Evolutionary conservation across 1,284 basidiomycete genomes (phyloP).

Genomic region (Tilletia setariae): DNA sequence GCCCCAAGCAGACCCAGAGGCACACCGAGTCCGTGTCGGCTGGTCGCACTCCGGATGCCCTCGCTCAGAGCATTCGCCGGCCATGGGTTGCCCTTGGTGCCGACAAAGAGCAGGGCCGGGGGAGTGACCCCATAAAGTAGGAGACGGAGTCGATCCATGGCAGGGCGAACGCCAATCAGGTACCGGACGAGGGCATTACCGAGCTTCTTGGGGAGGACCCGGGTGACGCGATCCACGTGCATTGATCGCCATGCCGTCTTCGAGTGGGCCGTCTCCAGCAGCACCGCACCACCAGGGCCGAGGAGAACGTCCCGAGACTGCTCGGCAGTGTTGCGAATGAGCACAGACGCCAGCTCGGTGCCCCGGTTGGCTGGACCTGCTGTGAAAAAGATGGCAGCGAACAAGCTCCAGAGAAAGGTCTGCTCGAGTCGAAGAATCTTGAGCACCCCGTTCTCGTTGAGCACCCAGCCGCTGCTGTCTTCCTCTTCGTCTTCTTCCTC

Average conservation of each 20-base stretch:
- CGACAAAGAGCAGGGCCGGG: neutral
- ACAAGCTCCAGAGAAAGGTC: neutral
- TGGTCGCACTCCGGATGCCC: neutral
- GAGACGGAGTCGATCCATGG: neutral
- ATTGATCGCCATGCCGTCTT: neutral
- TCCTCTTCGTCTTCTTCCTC: neutral
- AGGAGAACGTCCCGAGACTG: neutral
- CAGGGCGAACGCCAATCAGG: neutral
- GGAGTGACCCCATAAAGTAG: neutral
- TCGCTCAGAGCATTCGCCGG: neutral
- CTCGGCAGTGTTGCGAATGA: neutral
- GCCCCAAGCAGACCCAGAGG: neutral
- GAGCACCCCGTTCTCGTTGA: neutral
- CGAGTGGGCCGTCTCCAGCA: neutral
- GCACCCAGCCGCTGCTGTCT: neutral
- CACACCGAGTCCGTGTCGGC: neutral
- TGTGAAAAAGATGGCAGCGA: neutral
- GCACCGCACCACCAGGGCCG: neutral
- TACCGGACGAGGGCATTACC: neutral
- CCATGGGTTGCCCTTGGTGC: neutral
- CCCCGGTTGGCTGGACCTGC: slow-evolving; percentile 3
- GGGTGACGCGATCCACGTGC: neutral
- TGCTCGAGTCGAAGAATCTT: neutral
- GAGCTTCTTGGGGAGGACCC: neutral
- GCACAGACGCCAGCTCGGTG: neutral